Base-by-base conservation (phyloP, 306 rosid genomes). In the Cajanus cajan region DNA sequence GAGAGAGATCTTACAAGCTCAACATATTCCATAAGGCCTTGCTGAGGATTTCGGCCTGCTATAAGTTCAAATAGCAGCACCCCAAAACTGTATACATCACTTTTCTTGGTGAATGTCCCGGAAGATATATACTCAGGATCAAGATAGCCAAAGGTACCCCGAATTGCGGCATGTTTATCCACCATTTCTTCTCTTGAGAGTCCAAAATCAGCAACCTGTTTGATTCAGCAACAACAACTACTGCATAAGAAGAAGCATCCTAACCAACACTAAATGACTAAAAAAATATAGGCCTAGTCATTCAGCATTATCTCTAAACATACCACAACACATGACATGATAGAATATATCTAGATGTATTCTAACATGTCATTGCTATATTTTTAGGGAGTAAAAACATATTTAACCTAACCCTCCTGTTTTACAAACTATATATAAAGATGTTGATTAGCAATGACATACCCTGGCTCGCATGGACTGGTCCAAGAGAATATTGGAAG, bases 171-270 rank as follows among this genome's bases (percentile, higher is more conserved):
- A 28, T 93, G 96, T 77, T 74, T 89, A 65, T 91, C 96, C 74
- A 90, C 96, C 94, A 86, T 90, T 85, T 96, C 99, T 80, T 91
- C 99, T 87, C 99, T 87, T 21, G 99, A 96, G 62, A 96, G 97
- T 75, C 99, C 99, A 78, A 96, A 93, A 83, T 96, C 99, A 24
- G 99, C 96, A 13, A 96, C 99, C 99, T 96, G 87, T 73, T 79
- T 58, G 82, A 83, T 66, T 64, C 82, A 74, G 43, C 68, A 72
- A 63, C 68, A 74, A 64, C 15, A 64, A 18, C 62, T 34, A 77
- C 57, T 55, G 21, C 57, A 6, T 67, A 37, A 54, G 73, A 37
- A 41, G 25, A 44, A 54, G 37, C 31, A 78, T 24, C 79, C 28
- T 16, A 44, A 44, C 65, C 62, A 25, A 58, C 43, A 67, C 28